Evolutionary conservation across 2,329 filamentous ascomycete species (phyloP).

Genomic region (Paecilomyces dactylethromorphus): DNA sequence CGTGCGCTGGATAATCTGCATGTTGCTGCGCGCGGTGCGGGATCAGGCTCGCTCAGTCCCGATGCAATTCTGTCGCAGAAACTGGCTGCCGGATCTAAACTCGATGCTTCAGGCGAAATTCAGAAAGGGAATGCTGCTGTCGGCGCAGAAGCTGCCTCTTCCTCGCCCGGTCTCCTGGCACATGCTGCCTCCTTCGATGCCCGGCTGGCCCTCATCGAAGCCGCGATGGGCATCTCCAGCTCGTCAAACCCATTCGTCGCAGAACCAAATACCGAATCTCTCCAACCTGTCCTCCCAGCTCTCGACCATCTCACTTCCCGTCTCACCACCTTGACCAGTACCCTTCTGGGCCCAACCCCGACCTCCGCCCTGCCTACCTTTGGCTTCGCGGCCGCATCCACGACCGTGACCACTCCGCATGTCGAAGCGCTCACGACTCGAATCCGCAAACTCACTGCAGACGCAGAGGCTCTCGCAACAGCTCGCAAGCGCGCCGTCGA

Average conservation of each 20-base stretch:
- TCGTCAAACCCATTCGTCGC: constrained; percentile 51
- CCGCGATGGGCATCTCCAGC: constrained; percentile 69
- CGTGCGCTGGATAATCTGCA: constrained; percentile 63
- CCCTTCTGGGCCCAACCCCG: constrained; percentile 31
- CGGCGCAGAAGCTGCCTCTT: constrained; percentile 6
- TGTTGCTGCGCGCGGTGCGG: constrained; percentile 20
- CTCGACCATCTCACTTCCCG: constrained; percentile 76
- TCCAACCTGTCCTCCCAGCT: constrained; percentile 69
- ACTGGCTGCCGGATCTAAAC: constrained; percentile 13
- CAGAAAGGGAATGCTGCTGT: constrained; percentile 1
- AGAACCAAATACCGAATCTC: constrained; percentile 44
- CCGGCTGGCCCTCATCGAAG: constrained; percentile 71
- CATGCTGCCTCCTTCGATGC: constrained; percentile 84
- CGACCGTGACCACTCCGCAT: constrained; percentile 32
- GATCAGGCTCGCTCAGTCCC: constrained; percentile 20
- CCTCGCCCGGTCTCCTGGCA: constrained; percentile 52
- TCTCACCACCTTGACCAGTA: constrained; percentile 61
- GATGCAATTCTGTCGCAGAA: constrained; percentile 30
- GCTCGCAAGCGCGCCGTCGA: constrained; percentile 38
- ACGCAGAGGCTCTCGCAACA: constrained; percentile 37
- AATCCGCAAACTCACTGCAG: constrained; percentile 37
- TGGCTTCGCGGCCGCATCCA: constrained; percentile 11
- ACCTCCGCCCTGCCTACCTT: constrained; percentile 17
- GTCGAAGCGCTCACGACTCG: constrained; percentile 38
- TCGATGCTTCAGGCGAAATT: constrained; percentile 1